A percentile compares a stretch with the other conserved stretches of the same genome.
phyloP scores from a whole-genome alignment of 140 eudicot species.

The Cichorium intybus region DNA sequence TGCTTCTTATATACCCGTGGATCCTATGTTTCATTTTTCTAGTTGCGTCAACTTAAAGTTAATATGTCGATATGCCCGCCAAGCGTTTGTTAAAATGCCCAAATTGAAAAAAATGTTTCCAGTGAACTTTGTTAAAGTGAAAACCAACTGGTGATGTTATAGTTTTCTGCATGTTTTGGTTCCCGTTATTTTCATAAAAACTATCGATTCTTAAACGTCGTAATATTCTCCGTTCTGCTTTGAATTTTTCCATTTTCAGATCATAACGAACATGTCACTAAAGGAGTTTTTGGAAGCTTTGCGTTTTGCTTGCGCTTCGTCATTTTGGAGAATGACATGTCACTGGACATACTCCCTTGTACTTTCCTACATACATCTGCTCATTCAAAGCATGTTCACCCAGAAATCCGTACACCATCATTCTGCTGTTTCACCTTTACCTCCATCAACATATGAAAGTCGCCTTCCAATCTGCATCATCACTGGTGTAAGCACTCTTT shows the following conservation, averaged over 20 bases:
- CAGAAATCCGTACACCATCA: conserved; percentile 16
- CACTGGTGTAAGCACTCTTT: conserved; percentile 51
- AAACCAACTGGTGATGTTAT: no score
- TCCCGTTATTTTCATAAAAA: background rate
- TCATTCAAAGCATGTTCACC: conserved; percentile 15
- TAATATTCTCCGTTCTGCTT: background rate
- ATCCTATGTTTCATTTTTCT: background rate
- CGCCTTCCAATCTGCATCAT: conserved; percentile 50
- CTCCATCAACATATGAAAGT: conserved; percentile 20
- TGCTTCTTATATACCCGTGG: background rate
- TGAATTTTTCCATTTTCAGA: conserved; percentile 14
- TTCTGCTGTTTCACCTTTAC: conserved; percentile 30
- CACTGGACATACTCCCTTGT: conserved; percentile 57
- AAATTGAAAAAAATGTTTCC: background rate
- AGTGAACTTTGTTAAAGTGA: background rate
- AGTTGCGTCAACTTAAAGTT: background rate
- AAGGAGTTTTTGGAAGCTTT: conserved; percentile 35
- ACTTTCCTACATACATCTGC: conserved; percentile 38
- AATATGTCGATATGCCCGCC: background rate
- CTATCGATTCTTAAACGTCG: background rate
- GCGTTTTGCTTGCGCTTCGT: conserved; percentile 32
- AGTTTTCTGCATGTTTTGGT: no score
- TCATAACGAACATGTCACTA: conserved; percentile 19
- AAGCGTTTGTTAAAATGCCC: background rate
- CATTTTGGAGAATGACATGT: conserved; percentile 69